Evolutionary conservation across 2,329 filamentous ascomycete species (phyloP).

Genomic region (Fusarium chuoi): DNA sequence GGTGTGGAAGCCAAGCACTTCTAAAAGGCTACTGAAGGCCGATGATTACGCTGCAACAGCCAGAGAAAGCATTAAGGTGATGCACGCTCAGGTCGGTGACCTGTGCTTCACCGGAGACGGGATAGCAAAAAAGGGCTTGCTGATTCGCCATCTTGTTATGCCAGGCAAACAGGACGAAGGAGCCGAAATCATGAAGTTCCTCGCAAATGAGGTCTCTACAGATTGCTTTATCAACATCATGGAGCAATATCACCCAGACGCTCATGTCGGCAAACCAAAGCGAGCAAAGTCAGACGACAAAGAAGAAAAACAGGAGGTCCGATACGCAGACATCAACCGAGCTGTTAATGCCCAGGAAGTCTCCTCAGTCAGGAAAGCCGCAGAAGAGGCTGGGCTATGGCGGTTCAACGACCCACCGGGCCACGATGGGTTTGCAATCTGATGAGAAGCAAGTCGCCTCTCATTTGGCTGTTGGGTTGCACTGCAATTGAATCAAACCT

Average conservation of each 20-base stretch:
- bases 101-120: constrained; percentile 84
- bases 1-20: constrained; percentile 75
- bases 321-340: constrained; percentile 83
- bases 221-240: constrained; percentile 88
- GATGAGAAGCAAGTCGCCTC: constrained; percentile 31
- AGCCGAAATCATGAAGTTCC: constrained; percentile 77
- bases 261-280: constrained; percentile 79
- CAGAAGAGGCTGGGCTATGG: constrained; percentile 79
- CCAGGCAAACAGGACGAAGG: constrained; percentile 81
- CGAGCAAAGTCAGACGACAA: constrained; percentile 34
- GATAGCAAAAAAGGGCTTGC: constrained; percentile 79
- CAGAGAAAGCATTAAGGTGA: constrained; percentile 79
- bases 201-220: constrained; percentile 76
- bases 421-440: constrained; percentile 63
- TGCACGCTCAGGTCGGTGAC: constrained; percentile 85
- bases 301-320: constrained; percentile 62
- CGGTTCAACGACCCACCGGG: constrained; percentile 75
- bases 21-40: constrained; percentile 78
- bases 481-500: background rate
- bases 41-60: constrained; percentile 79
- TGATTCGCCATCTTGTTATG: constrained; percentile 87
- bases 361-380: constrained; percentile 72
- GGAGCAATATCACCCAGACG: constrained; percentile 87
- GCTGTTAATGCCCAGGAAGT: constrained; percentile 69
- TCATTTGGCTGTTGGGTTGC: constrained; percentile 14